phyloP scores from a whole-genome alignment of 2,329 filamentous ascomycete genomes.

The Alternaria viburni region DNA sequence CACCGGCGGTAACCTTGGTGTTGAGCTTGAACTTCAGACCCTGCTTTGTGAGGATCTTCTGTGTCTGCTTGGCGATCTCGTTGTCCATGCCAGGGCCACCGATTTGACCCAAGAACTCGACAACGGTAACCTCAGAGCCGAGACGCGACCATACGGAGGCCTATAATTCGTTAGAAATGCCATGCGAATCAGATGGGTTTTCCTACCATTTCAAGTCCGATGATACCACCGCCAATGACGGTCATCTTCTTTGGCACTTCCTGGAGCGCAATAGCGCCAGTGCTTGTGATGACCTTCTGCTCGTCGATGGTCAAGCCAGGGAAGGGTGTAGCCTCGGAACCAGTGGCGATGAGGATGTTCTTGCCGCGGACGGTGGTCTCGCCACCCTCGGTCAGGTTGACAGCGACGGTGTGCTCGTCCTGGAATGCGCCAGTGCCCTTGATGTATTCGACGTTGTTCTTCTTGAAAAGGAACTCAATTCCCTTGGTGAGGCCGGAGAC shows the following conservation, averaged over 20 bases:
- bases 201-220: conserved; percentile 90
- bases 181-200: no score
- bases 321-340: conserved; percentile 94
- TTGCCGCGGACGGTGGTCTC: conserved; percentile 87
- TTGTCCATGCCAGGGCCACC: conserved; percentile 97
- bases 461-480: conserved; percentile 98
- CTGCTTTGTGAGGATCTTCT: conserved; percentile 95
- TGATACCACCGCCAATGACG: conserved; percentile 98
- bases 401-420: conserved; percentile 89
- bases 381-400: conserved; percentile 88
- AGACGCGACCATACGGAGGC: conserved; percentile 94
- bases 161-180: conserved; percentile 48
- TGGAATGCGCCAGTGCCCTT: conserved; percentile 89
- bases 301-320: conserved; percentile 95
- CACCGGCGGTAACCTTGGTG: conserved; percentile 91
- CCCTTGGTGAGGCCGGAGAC: conserved; percentile 91
- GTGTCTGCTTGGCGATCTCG: conserved; percentile 87
- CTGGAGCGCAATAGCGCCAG: conserved; percentile 86
- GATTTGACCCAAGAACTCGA: conserved; percentile 95
- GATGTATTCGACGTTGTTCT: conserved; percentile 98
- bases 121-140: conserved; percentile 92
- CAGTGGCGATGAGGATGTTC: conserved; percentile 98
- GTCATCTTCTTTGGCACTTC: conserved; percentile 96
- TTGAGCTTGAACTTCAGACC: conserved; percentile 97
- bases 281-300: conserved; percentile 96